These are phyloP conservation scores for Claviceps africana DNA, from an alignment of 2,329 filamentous ascomycete species.

Conservation along the genomic window DNA sequence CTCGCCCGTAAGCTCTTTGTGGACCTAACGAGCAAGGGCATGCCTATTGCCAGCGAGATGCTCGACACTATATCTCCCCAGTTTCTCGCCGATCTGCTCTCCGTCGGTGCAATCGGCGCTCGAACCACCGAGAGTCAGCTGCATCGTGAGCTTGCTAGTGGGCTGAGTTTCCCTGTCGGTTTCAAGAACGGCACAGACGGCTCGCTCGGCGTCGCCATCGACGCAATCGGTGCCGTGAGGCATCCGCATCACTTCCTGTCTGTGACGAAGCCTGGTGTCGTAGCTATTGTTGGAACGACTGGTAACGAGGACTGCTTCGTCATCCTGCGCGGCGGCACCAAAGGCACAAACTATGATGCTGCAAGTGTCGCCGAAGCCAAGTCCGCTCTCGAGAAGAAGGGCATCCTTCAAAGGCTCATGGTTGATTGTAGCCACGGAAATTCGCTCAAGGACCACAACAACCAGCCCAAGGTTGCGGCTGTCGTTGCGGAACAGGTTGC, in stretches of 20 bases:
- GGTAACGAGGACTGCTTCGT: conserved; percentile 98
- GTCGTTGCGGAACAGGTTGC: conserved; percentile 72
- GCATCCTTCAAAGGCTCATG: conserved; percentile 64
- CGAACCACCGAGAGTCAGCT: conserved; percentile 93
- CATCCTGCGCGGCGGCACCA: conserved; percentile 81
- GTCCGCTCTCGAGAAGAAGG: conserved; percentile 67
- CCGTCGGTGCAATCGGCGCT: conserved; percentile 86
- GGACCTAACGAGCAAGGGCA: conserved; percentile 71
- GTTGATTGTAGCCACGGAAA: conserved; percentile 97
- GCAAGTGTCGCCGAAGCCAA: conserved; percentile 68
- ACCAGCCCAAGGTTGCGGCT: conserved; percentile 70
- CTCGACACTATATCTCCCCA: conserved; percentile 97
- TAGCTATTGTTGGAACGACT: conserved; percentile 81
- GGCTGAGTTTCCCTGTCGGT: conserved; percentile 91
- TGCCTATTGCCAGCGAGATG: conserved; percentile 97
- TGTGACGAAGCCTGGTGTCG: conserved; percentile 93
- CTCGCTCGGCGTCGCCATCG: conserved; percentile 77
- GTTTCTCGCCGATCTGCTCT: conserved; percentile 92
- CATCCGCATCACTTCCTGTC: conserved; percentile 92
- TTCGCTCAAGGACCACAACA: conserved; percentile 92
- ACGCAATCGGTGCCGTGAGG: conserved; percentile 80
- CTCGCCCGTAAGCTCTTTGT: conserved; percentile 88
- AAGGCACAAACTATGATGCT: conserved; percentile 86
- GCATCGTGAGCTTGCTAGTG: conserved; percentile 88
- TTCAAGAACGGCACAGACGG: conserved; percentile 99